These are phyloP conservation scores for Suillus alpinus DNA, from an alignment of 768 basidiomycete species.

Conservation along the genomic window DNA sequence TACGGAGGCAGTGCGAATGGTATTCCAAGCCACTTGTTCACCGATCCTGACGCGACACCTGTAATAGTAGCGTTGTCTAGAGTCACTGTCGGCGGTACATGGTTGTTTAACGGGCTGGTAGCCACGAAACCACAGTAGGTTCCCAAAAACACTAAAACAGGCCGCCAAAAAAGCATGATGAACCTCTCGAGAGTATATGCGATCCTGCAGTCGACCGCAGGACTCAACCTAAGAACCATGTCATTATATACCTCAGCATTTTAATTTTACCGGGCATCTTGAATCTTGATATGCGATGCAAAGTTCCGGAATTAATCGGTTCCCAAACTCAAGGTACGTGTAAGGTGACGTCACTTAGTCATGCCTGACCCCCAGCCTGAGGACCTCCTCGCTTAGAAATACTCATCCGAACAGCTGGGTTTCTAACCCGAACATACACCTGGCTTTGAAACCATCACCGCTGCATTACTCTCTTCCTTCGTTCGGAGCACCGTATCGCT, in stretches of 20 bases:
- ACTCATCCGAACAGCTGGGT: too few species aligned
- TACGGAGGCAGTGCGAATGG: constrained; percentile 41
- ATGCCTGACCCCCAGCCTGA: too few species aligned
- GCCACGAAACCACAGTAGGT: neutral
- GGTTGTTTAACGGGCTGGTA: neutral
- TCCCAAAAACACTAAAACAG: neutral
- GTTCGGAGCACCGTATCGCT: too few species aligned
- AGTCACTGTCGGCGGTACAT: constrained; percentile 17
- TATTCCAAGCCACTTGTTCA: constrained; percentile 37
- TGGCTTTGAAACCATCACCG: too few species aligned
- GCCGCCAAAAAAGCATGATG: neutral
- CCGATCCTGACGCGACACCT: constrained; percentile 21
- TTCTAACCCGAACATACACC: too few species aligned
- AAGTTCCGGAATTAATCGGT: too few species aligned
- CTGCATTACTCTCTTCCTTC: too few species aligned
- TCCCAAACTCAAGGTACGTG: too few species aligned
- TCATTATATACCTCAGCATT: neutral
- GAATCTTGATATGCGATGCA: neutral
- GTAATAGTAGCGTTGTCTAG: constrained; percentile 29
- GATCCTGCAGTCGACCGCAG: neutral
- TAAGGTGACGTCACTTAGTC: too few species aligned
- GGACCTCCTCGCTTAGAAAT: too few species aligned
- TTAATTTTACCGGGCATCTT: neutral
- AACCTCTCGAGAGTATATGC: neutral
- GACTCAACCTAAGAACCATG: neutral